Percentiles rank a stretch among this genome's conserved stretches.
Evolutionary conservation across 345 rosid genomes (phyloP).

Genomic region (Dipteronia sinensis): DNA sequence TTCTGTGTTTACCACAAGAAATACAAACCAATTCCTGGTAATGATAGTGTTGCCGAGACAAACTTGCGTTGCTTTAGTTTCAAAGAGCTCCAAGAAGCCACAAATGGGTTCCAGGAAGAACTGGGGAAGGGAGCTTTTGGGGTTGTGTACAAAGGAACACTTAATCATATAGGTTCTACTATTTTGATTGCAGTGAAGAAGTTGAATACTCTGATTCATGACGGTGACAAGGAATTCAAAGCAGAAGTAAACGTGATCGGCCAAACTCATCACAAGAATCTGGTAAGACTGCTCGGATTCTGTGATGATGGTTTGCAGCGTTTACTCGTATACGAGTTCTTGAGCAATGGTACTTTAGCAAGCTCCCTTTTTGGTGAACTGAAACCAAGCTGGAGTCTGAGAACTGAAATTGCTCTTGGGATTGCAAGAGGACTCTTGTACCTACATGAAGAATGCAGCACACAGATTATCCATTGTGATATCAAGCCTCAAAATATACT

Average conservation of each 20-base stretch:
- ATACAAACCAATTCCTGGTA: not conserved
- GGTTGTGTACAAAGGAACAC: slow-evolving; percentile 28
- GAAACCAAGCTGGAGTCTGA: slow-evolving; percentile 45
- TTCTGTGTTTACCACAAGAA: slow-evolving; percentile 12
- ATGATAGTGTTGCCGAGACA: slow-evolving; percentile 13
- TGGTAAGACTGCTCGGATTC: slow-evolving; percentile 49
- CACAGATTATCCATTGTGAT: slow-evolving; percentile 60
- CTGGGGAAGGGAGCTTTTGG: slow-evolving; percentile 41
- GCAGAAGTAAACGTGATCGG: slow-evolving; percentile 54
- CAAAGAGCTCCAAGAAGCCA: slow-evolving; percentile 37
- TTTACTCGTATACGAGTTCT: slow-evolving; percentile 52
- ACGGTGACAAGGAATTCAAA: slow-evolving; percentile 55
- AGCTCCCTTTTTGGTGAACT: slow-evolving; percentile 42
- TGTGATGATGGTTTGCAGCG: slow-evolving; percentile 52
- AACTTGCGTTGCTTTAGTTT: slow-evolving; percentile 33
- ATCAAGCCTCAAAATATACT: slow-evolving; percentile 64
- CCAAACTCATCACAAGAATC: slow-evolving; percentile 55
- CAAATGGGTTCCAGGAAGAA: slow-evolving; percentile 44
- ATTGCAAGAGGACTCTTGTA: slow-evolving; percentile 55
- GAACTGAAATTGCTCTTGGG: slow-evolving; percentile 45
- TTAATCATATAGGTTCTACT: slow-evolving; percentile 22
- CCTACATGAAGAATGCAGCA: slow-evolving; percentile 60
- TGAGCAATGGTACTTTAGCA: slow-evolving; percentile 52
- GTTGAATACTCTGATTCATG: slow-evolving; percentile 33
- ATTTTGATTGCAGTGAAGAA: slow-evolving; percentile 46